Conservation (phyloP, 1,284 basidiomycete species). For the Ceratobasidium sp. region DNA sequence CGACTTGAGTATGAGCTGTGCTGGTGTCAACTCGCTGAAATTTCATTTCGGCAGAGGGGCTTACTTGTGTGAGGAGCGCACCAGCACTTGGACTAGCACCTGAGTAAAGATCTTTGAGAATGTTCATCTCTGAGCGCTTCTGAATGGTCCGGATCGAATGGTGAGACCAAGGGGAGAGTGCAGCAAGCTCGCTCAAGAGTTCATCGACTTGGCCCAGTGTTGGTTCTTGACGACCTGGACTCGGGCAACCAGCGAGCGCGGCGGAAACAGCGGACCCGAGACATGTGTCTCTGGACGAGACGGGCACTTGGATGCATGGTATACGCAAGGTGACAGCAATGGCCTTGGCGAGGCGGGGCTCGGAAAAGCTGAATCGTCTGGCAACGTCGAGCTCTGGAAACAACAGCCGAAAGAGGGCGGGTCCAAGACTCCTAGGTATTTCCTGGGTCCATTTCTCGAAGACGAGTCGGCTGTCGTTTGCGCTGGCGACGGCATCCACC, state of each 20-base stretch:
- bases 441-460: neutral
- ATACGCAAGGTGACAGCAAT: neutral
- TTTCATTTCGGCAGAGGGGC: conserved; percentile 34
- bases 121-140: conserved; percentile 52
- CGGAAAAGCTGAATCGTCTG: neutral
- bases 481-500: neutral
- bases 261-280: neutral
- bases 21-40: conserved; percentile 50
- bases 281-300: neutral
- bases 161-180: conserved; percentile 68
- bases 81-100: conserved; percentile 65
- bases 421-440: neutral
- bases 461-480: neutral
- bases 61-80: conserved; percentile 49
- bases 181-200: conserved; percentile 76
- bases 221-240: neutral
- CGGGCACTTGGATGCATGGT: neutral
- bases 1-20: conserved; percentile 86
- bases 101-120: conserved; percentile 65
- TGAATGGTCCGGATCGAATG: conserved; percentile 50
- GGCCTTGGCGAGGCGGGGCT: neutral
- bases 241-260: neutral
- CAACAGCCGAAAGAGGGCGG: neutral
- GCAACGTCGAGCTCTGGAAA: conserved; percentile 2
- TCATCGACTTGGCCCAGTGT: conserved; percentile 56